Base-by-base conservation (phyloP, 2,329 filamentous ascomycete species). In the Colletotrichum destructivum region DNA sequence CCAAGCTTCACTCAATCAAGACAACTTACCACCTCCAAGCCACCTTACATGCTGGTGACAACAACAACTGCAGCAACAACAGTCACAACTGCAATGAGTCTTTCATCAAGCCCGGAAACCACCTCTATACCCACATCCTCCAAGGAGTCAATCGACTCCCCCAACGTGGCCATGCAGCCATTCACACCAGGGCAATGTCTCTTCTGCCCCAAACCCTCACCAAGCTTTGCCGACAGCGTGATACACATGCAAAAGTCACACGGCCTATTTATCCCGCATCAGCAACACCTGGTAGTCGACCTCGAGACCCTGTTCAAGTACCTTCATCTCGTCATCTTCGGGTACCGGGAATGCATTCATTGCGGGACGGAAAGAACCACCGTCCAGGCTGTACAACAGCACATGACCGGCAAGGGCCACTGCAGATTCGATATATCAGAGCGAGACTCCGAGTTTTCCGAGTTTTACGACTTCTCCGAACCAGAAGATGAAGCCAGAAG, bases 171-270 rank as follows among this genome's bases (percentile, higher is more conserved):
- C 18, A 60, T 42, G 54, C 63, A 40, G 18, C n/a, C 18, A 1
- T 84, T 81, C 57, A 71, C 73, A 9, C 74, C 78, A 0, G 75
- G 73, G 4, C 76, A 80, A 63, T 87, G 85, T 70, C 78, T 87
- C 2, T 87, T 88, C 75, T 88, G 86, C 77, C 74, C 75, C 6
- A 63, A 75, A 2, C 44, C 35, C 15, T 81, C 73, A 9, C 9
- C 69, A 1, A 75, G 69, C 51, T 79, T 87, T 21, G 75, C 79
- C 0, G 74, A 78, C 2, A 87, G 81, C 64, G 52, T 87, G 1
- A 49, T 65, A 0, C 87, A 89, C 75, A 89, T 89, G 87, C 81
- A 81, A 46, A 81, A 80, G 15, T 72, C 78, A 3, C 88, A 90
- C 73, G 81, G 86, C 51, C 78, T 89, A 1, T 80, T 83, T 52